phyloP scores from a whole-genome alignment of 2,329 filamentous ascomycete genomes.

The Paraphaeosphaeria sporulosa region DNA sequence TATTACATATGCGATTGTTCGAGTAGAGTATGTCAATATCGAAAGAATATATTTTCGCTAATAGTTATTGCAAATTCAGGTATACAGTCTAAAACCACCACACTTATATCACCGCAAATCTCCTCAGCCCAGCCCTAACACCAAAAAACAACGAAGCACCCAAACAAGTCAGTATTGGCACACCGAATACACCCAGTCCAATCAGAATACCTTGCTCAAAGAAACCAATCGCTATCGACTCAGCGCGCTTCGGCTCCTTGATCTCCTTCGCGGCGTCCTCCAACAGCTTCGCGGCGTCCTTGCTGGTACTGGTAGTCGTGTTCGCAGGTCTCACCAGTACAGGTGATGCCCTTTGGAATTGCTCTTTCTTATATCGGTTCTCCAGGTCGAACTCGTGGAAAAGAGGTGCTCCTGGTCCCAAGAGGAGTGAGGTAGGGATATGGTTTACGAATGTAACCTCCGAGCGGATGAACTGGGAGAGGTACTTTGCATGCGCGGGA shows the following conservation, averaged over 20 bases:
- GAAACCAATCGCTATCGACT: slow-evolving; percentile 39
- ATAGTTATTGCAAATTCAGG: not conserved
- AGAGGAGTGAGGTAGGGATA: slow-evolving; percentile 62
- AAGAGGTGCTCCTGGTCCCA: slow-evolving; percentile 40
- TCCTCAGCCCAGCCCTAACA: slow-evolving; percentile 33
- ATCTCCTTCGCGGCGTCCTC: slow-evolving; percentile 34
- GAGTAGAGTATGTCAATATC: too few species aligned
- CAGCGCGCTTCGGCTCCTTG: slow-evolving; percentile 42
- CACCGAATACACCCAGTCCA: slow-evolving; percentile 45
- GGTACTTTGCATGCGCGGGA: slow-evolving; percentile 63
- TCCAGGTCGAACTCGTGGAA: slow-evolving; percentile 25
- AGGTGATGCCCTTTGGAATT: slow-evolving; percentile 31
- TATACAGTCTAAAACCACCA: not conserved
- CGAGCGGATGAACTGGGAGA: slow-evolving; percentile 63
- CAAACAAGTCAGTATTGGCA: slow-evolving; percentile 40
- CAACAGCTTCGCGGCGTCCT: slow-evolving; percentile 24
- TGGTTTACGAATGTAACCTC: slow-evolving; percentile 64
- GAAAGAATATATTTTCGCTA: too few species aligned
- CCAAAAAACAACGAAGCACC: slow-evolving; percentile 37
- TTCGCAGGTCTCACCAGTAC: slow-evolving; percentile 25
- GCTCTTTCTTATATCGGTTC: slow-evolving; percentile 26
- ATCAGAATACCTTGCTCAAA: slow-evolving; percentile 45
- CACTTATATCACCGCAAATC: slow-evolving; percentile 13
- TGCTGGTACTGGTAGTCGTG: slow-evolving; percentile 19
- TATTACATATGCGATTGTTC: not conserved